Evolutionary conservation across 148 eudicot genomes (phyloP).

Genomic region (Rheum nobile): DNA sequence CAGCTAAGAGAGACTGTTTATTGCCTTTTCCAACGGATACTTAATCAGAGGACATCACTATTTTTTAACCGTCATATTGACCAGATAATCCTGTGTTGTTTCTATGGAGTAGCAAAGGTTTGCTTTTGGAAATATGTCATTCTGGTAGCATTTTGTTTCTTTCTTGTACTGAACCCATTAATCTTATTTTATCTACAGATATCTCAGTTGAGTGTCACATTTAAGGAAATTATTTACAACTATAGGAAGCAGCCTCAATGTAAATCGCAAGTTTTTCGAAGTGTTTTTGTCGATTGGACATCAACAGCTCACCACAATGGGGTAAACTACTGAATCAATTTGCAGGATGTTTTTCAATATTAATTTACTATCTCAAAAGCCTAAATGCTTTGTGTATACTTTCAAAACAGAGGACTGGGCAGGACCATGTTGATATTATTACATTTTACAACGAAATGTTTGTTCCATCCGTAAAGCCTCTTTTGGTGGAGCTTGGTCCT

Average conservation of each 20-base stretch:
- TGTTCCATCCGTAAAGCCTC: slow-evolving; percentile 78
- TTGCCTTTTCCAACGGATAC: slow-evolving; percentile 74
- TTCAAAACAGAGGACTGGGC: slow-evolving; percentile 56
- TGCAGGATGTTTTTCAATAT: background rate
- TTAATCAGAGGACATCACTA: slow-evolving; percentile 55
- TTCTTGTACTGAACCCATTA: background rate
- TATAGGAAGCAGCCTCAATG: slow-evolving; percentile 90
- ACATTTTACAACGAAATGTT: slow-evolving; percentile 89
- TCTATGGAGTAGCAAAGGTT: slow-evolving; percentile 98
- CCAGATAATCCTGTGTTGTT: slow-evolving; percentile 85
- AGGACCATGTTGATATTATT: slow-evolving; percentile 88
- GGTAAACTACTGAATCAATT: slow-evolving; percentile 29
- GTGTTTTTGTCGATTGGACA: slow-evolving; percentile 81
- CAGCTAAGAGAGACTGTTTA: slow-evolving; percentile 73
- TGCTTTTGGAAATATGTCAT: slow-evolving; percentile 6
- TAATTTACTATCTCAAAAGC: background rate
- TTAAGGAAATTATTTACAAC: slow-evolving; percentile 73
- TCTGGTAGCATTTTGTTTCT: background rate
- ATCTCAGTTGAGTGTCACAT: slow-evolving; percentile 65
- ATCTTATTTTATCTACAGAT: slow-evolving; percentile 38
- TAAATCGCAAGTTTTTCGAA: slow-evolving; percentile 81
- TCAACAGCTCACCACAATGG: slow-evolving; percentile 48
- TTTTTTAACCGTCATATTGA: slow-evolving; percentile 88
- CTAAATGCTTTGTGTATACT: slow-evolving; percentile 7
- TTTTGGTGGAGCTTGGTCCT: slow-evolving; percentile 72